Base-by-base conservation (phyloP, 805 yeast species). In the Spathaspora sp. region DNA sequence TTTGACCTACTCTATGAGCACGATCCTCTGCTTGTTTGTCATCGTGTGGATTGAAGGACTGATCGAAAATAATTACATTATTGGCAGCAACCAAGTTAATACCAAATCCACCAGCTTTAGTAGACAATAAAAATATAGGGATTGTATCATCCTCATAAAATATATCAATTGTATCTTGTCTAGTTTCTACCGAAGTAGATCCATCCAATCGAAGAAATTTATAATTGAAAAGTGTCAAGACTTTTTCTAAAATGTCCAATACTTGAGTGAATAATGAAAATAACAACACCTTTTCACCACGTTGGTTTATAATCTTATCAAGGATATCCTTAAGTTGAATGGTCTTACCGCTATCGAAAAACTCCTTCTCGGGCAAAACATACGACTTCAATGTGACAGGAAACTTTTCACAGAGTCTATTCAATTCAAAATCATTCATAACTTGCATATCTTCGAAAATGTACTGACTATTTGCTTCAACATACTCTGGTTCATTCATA, bases 91-190 rank as follows among this genome's bases (percentile, higher is more conserved):
- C 94, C 60, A 94, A 78, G 63, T 94, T 94, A 69, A 94, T 94
- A 52, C 99, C 99, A 70, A 94, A 94, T 1, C 99, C 99, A 64
- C 99, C 99, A 0, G 99, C 98, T 65, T 89, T 90, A 3, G 99
- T 94, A 10, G 97, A 89, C 44, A 94, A 73, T 47, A 94, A 74
- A 62, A 94, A 93, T 2, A 94, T 86, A 0, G 96, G 93, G 56
- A 94, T 89, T 5, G 82, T 76, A 0, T 80, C 79, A 55, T 91
- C 96, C 32, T 88, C 91, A 61, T 90, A 86, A 64, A 88, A 94
- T 58, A 82, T 82, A 70, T 94, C 99, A 59, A 94, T 93, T 58
- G 93, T 72, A 52, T 87, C 89, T 68, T 94, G 99, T 64, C 99
- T 82, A 26, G 88, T 85, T 55, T 94, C 97, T 50, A 94, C 99